phyloP scores from a whole-genome alignment of 345 rosid genomes.

The Toxicodendron radicans region DNA sequence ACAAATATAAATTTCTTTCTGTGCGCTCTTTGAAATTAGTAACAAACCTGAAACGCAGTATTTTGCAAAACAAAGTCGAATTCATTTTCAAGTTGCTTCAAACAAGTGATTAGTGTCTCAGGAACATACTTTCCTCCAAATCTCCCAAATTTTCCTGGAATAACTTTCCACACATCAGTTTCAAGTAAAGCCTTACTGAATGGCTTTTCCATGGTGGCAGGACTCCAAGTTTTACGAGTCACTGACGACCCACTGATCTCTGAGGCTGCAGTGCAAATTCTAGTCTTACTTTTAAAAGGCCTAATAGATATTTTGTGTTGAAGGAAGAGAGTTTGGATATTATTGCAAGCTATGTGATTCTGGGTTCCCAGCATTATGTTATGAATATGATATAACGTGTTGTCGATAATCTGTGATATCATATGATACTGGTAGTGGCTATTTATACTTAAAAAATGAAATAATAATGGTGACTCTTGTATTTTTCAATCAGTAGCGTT shows the following conservation, averaged over 20 bases:
- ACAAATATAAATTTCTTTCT: too few relatives aligned
- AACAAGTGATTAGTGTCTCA: slow-evolving; percentile 54
- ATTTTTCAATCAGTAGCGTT: not conserved
- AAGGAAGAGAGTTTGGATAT: not conserved
- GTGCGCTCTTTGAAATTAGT: not conserved
- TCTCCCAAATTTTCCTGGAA: slow-evolving; percentile 53
- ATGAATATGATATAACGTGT: too few relatives aligned
- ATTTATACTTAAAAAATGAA: too few relatives aligned
- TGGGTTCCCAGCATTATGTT: too few relatives aligned
- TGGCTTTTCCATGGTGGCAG: not conserved
- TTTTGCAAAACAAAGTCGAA: slow-evolving; percentile 47
- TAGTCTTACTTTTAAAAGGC: not conserved
- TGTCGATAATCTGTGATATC: too few relatives aligned
- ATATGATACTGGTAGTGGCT: too few relatives aligned
- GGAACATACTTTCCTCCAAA: slow-evolving; percentile 87
- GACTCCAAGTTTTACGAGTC: not conserved
- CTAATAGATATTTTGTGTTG: not conserved
- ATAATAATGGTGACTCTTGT: not conserved
- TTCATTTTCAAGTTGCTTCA: slow-evolving; percentile 59
- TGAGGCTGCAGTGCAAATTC: not conserved
- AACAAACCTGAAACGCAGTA: slow-evolving; percentile 61
- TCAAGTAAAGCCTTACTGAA: not conserved
- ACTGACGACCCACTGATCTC: not conserved
- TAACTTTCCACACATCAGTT: not conserved
- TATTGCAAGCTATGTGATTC: slow-evolving; percentile 6